Percentiles rank a stretch among this genome's conserved stretches.
Conservation (phyloP, 352 stramenopile genomes). For the Globisporangium acanthophoron region DNA sequence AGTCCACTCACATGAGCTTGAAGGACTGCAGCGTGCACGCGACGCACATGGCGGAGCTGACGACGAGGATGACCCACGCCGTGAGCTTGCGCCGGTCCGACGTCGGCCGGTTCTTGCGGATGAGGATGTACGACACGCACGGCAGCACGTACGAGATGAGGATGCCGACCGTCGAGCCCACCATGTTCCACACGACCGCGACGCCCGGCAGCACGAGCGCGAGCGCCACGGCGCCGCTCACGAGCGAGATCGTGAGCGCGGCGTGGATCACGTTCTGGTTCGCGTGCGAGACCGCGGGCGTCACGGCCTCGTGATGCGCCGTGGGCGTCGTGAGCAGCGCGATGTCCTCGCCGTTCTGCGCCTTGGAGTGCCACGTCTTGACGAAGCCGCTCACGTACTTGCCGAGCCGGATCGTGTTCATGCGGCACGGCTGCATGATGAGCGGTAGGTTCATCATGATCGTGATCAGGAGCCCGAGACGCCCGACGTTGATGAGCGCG, state of each 20-base stretch:
- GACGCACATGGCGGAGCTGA: slow-evolving; percentile 64
- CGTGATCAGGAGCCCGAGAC: slow-evolving; percentile 68
- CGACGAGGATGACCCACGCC: slow-evolving; percentile 73
- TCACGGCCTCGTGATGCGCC: neutral
- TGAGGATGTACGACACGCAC: slow-evolving; percentile 82
- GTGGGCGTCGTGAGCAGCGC: slow-evolving; percentile 23
- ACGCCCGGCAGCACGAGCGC: slow-evolving; percentile 74
- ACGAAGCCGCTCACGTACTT: slow-evolving; percentile 40
- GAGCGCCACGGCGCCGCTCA: slow-evolving; percentile 50
- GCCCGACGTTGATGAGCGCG: slow-evolving; percentile 75
- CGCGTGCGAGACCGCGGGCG: neutral
- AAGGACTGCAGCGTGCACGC: slow-evolving; percentile 72
- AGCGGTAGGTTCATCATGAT: slow-evolving; percentile 82
- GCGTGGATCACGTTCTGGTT: slow-evolving; percentile 42
- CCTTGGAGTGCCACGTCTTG: slow-evolving; percentile 19
- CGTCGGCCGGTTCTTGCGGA: slow-evolving; percentile 66
- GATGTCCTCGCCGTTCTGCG: slow-evolving; percentile 24
- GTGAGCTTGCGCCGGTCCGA: slow-evolving; percentile 61
- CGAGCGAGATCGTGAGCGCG: slow-evolving; percentile 62
- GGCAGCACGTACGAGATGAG: slow-evolving; percentile 87
- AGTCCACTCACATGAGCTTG: slow-evolving; percentile 6
- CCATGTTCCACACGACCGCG: slow-evolving; percentile 87
- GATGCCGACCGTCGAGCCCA: slow-evolving; percentile 81
- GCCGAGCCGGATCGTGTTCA: slow-evolving; percentile 59
- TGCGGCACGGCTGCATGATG: slow-evolving; percentile 84